Evolutionary conservation across 1,284 basidiomycete species (phyloP), one percentile per base, ranked within the genome.

Genomic region (Mycena citricolor): DNA sequence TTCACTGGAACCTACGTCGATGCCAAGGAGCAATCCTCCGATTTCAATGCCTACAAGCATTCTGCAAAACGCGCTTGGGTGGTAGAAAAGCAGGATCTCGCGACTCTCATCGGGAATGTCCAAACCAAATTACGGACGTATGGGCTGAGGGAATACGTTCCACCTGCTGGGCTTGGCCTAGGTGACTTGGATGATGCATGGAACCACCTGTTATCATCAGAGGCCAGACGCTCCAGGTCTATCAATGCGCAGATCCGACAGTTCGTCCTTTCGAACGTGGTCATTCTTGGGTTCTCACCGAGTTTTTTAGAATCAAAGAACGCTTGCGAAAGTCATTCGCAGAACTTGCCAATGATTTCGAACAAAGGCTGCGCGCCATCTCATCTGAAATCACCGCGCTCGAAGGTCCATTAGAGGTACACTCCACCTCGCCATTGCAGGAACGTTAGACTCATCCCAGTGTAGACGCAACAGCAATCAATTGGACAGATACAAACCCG

Each of bases 121-220:
- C 90, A 94, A 64, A 97, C 93, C 2, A 97, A 98, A 65, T 70
- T 99, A 51, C 81, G 79, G 62, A 98, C 94, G 12, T 98, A 98
- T 67, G 83, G 86, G 10, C 62, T 97, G 51, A 72, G 82, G 40
- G 81, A 88, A 56, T 97, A 94, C 65, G 73, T 85, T 14, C 92
- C 94, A n/a, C 80, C 82, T 4, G 61, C 68, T 8, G 91, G 89
- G 1, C 65, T 93, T 13, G 66, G 79, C 14, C 71, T 87, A 32
- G 68, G 74, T 39, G 90, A 97, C 61, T 66, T 98, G 29, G 93
- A 94, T 46, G 63, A 67, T 30, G 79, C 80, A 2, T 98, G 95
- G 95, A 76, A 78, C 34, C 68, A 62, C 10, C 71, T 97, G 14
- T 64, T 94, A 43, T 67, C 67, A 2, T 83, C 83, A 2, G 94